Evolutionary conservation across 179 eudicot species (phyloP).

Genomic region (Beta macrorhiza): DNA sequence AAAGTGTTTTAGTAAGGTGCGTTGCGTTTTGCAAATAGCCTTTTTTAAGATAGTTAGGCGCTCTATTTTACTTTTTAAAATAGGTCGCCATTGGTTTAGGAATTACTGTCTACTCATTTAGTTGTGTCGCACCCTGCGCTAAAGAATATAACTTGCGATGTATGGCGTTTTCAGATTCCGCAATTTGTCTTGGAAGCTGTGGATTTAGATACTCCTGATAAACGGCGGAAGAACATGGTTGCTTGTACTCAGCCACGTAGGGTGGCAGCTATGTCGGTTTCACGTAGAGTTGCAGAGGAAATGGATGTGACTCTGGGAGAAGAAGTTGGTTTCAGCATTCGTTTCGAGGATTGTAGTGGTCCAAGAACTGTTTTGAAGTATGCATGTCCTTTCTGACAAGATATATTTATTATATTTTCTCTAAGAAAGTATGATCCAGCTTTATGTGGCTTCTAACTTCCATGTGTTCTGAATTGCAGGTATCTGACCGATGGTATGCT

Average conservation of each 20-base stretch:
- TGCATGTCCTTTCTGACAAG: constrained; percentile 4
- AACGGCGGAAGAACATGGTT: constrained; percentile 65
- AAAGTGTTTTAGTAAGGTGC: too few relatives aligned
- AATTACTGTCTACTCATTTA: too few relatives aligned
- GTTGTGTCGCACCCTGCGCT: too few relatives aligned
- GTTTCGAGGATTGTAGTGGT: constrained; percentile 94
- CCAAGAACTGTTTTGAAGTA: constrained; percentile 87
- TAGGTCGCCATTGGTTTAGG: too few relatives aligned
- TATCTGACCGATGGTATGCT: constrained; percentile 98
- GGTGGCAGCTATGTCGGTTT: constrained; percentile 99
- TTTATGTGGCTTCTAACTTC: neutral
- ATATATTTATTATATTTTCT: too few relatives aligned
- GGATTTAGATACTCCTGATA: constrained; percentile 62
- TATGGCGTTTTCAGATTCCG: constrained; percentile 60
- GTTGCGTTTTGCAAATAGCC: too few relatives aligned
- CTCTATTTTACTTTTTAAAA: too few relatives aligned
- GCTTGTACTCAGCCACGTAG: constrained; percentile 97
- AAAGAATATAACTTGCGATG: neutral
- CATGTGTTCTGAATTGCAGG: constrained; percentile 37
- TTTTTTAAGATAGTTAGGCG: too few relatives aligned
- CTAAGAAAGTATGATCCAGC: too few relatives aligned
- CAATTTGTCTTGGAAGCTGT: constrained; percentile 91
- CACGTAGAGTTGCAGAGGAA: constrained; percentile 96
- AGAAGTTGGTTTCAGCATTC: constrained; percentile 97
- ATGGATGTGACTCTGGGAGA: constrained; percentile 97